Evolutionary conservation across 2,329 filamentous ascomycete species (phyloP), one percentile per base, ranked within the genome.

Genomic region (Botrytis elliptica): DNA sequence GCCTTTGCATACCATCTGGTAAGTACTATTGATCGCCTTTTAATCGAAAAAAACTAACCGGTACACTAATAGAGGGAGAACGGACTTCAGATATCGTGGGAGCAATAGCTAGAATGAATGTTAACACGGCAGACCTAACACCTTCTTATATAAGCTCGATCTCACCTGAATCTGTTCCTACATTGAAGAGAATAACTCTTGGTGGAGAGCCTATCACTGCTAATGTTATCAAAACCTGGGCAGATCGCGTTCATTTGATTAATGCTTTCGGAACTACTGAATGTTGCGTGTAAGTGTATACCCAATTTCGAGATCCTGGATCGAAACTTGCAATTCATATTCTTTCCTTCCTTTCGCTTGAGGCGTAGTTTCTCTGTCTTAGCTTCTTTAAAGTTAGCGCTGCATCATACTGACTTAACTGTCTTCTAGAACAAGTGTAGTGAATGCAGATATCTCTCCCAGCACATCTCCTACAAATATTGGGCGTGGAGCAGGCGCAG

Each of bases 1-100:
- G 73, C 29, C 52, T 79, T 1, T 79, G 78, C 67, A 70, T 79
- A 3, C 78, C 78, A 22, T 68, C 65, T 55, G 65, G 65, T 68
- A 68, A 55, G 46, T 68, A 29, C 10, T 57, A 74, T 70, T 6
- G 33, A 60, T 29, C 9, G 16, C 18, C n/a, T 29, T 8, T 16
- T 9, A 9, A 55, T 55, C 8, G 38, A 38, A 40, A 25, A 33
- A 9, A 68, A 4, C 25, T 68, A 42, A 55, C 16, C 1, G 7
- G n/a, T 40, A 55, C n/a, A 55, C 38, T 40, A 42, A 49, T 40
- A 64, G 78, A 79, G 6, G 57, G 73, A 18, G 74, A 79, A 25
- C 71, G 77, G 1, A 44, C 75, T 36, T 72, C 83, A 38, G 79
- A 83, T 73, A 76, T 84, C 9, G 76, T 79, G 18, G 80, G 79